These are phyloP conservation scores for Anthostomella pinea DNA, from an alignment of 2,329 filamentous ascomycete species.

Conservation along the genomic window DNA sequence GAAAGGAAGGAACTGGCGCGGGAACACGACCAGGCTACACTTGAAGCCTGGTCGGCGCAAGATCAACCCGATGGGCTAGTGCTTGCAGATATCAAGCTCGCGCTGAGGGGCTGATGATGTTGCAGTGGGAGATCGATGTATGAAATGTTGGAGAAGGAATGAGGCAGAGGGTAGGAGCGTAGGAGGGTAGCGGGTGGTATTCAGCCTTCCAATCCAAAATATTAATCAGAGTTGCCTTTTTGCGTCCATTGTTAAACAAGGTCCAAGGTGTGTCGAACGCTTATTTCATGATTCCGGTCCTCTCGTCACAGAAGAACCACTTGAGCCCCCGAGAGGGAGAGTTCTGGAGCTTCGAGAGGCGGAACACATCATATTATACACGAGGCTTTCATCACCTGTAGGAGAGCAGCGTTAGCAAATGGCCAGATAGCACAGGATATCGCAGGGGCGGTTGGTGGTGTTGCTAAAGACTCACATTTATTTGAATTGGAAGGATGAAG, in stretches of 20 bases:
- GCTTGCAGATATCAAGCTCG: no score
- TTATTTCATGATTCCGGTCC: conserved; percentile 82
- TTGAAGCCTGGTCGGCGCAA: no score
- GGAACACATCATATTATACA: conserved; percentile 85
- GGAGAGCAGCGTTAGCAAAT: conserved; percentile 32
- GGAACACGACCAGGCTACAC: no score
- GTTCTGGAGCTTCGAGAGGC: conserved; percentile 65
- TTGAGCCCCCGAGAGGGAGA: conserved; percentile 93
- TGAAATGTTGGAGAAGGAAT: background rate
- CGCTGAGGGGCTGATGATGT: no score
- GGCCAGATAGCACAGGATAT: conserved; percentile 1
- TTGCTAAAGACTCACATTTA: conserved; percentile 66
- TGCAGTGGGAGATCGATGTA: no score
- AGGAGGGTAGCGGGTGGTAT: no score
- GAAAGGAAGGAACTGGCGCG: no score
- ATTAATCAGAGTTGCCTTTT: conserved; percentile 91
- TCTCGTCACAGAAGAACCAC: conserved; percentile 70
- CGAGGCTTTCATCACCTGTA: conserved; percentile 99
- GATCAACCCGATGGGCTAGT: no score
- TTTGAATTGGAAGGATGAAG: conserved; percentile 99
- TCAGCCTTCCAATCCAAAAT: conserved; percentile 36
- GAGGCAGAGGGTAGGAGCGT: no score
- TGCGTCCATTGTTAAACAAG: conserved; percentile 98
- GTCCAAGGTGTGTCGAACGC: conserved; percentile 97
- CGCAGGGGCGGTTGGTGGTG: background rate